Percentiles rank a stretch among this genome's conserved stretches.
Conservation (phyloP, 345 rosid species). For the Hirschfeldia incana region DNA sequence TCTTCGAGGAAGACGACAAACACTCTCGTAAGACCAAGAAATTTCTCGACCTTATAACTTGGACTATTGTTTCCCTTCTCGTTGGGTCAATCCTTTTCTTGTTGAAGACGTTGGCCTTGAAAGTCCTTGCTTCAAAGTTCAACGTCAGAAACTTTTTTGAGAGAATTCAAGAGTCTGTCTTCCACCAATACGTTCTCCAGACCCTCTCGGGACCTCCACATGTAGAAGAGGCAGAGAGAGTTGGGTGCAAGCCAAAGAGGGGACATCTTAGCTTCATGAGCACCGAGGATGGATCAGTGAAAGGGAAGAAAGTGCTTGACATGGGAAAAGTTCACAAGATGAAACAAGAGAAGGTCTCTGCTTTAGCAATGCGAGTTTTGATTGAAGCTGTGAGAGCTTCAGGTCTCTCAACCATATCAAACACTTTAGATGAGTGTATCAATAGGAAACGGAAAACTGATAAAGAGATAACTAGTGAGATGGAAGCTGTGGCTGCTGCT, state of each 20-base stretch:
- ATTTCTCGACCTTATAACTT: slow-evolving; percentile 53
- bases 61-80: slow-evolving; percentile 64
- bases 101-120: slow-evolving; percentile 65
- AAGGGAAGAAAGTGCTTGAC: slow-evolving; percentile 61
- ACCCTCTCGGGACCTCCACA: slow-evolving; percentile 75
- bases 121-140: slow-evolving; percentile 22
- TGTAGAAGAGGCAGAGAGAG: slow-evolving; percentile 59
- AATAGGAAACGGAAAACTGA: slow-evolving; percentile 41
- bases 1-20: slow-evolving; percentile 49
- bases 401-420: slow-evolving; percentile 51
- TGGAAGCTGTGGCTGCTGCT: slow-evolving; percentile 79
- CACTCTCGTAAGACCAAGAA: slow-evolving; percentile 45
- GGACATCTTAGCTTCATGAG: slow-evolving; percentile 58
- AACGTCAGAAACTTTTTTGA: neutral
- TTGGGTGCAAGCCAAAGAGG: slow-evolving; percentile 46
- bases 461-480: slow-evolving; percentile 74
- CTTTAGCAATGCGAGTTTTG: slow-evolving; percentile 88
- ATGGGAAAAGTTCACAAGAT: slow-evolving; percentile 48
- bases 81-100: slow-evolving; percentile 67
- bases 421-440: slow-evolving; percentile 48
- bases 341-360: slow-evolving; percentile 55
- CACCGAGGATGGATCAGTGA: slow-evolving; percentile 41
- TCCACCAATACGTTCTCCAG: slow-evolving; percentile 42
- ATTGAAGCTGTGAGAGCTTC: slow-evolving; percentile 60
- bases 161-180: neutral